phyloP scores from a whole-genome alignment of 352 stramenopile species.

The Thraustochytrium aureum region DNA sequence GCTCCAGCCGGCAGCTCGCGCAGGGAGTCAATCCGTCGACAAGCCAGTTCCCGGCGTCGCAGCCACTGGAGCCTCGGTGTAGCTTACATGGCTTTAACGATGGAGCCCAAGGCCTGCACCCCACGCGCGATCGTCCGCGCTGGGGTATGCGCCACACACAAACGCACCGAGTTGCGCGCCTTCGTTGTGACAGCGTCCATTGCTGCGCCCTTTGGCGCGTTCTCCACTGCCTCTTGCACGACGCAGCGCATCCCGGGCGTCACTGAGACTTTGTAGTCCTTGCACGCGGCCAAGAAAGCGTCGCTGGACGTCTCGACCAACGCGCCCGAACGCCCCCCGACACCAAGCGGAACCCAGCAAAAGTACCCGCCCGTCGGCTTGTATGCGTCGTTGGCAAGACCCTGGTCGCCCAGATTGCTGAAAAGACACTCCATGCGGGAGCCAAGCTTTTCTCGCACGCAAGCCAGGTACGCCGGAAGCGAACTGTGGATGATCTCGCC shows the following conservation, averaged over 20 bases:
- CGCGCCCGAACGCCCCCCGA: background rate
- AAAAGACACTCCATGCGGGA: constrained; percentile 9
- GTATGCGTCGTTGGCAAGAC: background rate
- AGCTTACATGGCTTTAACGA: too few relatives aligned
- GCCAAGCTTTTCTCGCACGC: constrained; percentile 7
- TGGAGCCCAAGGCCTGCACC: background rate
- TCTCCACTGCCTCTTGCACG: background rate
- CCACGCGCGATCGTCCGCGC: constrained; percentile 2
- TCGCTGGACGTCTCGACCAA: background rate
- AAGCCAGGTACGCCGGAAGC: background rate
- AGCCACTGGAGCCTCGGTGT: too few relatives aligned
- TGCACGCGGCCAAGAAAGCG: background rate
- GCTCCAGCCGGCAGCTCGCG: too few relatives aligned
- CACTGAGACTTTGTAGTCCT: background rate
- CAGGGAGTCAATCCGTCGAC: too few relatives aligned
- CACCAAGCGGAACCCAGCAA: background rate
- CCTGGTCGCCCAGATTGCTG: background rate
- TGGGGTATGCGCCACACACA: constrained; percentile 19
- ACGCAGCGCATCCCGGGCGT: background rate
- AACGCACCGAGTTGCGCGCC: background rate
- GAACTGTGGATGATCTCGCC: constrained; percentile 11
- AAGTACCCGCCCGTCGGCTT: constrained; percentile 32
- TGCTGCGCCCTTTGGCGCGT: background rate
- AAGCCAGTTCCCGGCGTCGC: too few relatives aligned
- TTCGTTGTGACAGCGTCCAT: background rate